A percentile compares a stretch with the other conserved stretches of the same genome.
Conservation (phyloP, 441 rosid species). For the Syzygium syzygioides region DNA sequence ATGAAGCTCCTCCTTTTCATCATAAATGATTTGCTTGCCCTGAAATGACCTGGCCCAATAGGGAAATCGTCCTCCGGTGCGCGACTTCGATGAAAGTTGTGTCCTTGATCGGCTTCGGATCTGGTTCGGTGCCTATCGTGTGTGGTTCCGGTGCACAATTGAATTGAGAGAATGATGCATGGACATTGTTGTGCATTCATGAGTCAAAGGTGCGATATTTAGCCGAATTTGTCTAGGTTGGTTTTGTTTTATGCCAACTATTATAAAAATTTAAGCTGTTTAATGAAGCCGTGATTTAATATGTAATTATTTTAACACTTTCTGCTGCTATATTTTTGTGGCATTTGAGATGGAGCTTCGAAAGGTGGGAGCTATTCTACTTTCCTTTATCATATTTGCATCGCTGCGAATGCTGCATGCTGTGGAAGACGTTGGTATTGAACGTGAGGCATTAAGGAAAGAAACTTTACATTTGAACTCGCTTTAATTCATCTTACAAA, state of each 20-base stretch:
- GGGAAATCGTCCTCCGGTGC: not conserved
- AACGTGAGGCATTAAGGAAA: not conserved
- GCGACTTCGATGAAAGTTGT: not conserved
- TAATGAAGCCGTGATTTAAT: too few relatives aligned
- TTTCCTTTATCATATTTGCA: not conserved
- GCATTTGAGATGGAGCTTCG: not conserved
- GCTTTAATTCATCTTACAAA: not conserved
- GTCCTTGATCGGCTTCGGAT: not conserved
- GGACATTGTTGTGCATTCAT: not conserved
- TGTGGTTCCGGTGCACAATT: not conserved
- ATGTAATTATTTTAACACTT: not conserved
- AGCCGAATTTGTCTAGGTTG: not conserved
- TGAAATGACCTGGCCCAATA: too few relatives aligned
- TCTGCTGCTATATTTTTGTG: not conserved
- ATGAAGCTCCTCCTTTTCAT: too few relatives aligned
- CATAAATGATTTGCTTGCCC: too few relatives aligned
- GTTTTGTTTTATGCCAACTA: not conserved
- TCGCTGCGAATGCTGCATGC: not conserved
- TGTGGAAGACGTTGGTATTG: not conserved
- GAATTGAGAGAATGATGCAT: conserved; percentile 23
- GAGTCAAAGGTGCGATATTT: not conserved
- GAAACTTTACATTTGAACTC: not conserved
- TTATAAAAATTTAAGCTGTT: too few relatives aligned
- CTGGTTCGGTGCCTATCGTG: not conserved
- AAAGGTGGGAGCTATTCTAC: not conserved